A percentile compares a stretch with the other conserved stretches of the same genome.
Evolutionary conservation across 805 yeast genomes (phyloP).

Genomic region (Cyberlindnera maritima): DNA sequence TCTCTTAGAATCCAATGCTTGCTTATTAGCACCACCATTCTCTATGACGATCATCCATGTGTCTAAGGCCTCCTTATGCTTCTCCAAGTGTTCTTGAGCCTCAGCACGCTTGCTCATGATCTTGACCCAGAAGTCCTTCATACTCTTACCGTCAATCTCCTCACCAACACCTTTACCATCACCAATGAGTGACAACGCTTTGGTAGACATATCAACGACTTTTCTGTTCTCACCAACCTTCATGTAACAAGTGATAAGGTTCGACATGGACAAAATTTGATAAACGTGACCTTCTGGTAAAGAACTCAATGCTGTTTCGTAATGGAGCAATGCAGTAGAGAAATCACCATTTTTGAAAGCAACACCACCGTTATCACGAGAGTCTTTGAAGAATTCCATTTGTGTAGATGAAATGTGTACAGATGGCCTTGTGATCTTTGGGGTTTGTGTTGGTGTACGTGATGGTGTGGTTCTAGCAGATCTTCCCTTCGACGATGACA

Average conservation of each 20-base stretch:
- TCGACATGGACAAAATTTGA: conserved; percentile 68
- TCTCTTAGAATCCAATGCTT: conserved; percentile 75
- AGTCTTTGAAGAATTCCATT: conserved; percentile 39
- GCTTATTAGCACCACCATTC: conserved; percentile 62
- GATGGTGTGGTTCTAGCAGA: conserved; percentile 8
- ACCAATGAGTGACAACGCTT: conserved; percentile 34
- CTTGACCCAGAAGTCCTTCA: conserved; percentile 73
- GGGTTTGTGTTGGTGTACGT: neutral
- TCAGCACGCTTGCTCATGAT: conserved; percentile 74
- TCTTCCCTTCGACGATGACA: conserved; percentile 25
- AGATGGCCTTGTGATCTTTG: conserved; percentile 9
- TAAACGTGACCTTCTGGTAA: conserved; percentile 66
- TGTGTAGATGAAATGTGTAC: conserved; percentile 22
- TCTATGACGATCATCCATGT: conserved; percentile 62
- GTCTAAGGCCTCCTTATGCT: conserved; percentile 57
- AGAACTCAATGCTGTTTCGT: conserved; percentile 50
- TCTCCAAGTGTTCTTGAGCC: conserved; percentile 76
- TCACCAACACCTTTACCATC: conserved; percentile 38
- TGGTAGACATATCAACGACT: conserved; percentile 29
- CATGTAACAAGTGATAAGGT: conserved; percentile 63
- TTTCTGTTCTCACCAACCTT: conserved; percentile 66
- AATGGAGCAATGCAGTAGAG: conserved; percentile 57
- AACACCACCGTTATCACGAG: conserved; percentile 54
- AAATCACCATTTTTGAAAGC: conserved; percentile 84
- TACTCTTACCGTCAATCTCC: conserved; percentile 48